Percentiles rank a stretch among this genome's conserved stretches.
Evolutionary conservation across 495 filamentous ascomycete species (phyloP).

Genomic region (Penicillium nucicola): DNA sequence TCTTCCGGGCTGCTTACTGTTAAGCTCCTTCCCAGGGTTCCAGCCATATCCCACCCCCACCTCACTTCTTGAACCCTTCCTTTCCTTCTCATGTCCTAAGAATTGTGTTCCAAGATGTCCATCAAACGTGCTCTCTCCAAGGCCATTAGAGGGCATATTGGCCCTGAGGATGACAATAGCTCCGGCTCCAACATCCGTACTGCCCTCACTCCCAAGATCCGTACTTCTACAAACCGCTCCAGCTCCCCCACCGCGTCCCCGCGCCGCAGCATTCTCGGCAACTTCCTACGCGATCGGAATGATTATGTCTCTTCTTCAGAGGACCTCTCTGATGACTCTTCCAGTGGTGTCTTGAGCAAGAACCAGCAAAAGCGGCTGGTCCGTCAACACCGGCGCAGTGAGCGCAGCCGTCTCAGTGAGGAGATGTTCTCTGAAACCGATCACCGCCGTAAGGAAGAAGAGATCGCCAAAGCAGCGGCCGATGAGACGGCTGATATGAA

Average conservation of each 20-base stretch:
- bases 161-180: conserved; percentile 21
- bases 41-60: background rate
- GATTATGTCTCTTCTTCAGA: conserved; percentile 44
- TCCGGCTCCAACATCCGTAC: conserved; percentile 17
- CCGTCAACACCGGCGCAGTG: conserved; percentile 41
- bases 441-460: conserved; percentile 39
- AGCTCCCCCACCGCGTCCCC: conserved; percentile 24
- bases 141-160: conserved; percentile 25
- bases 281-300: conserved; percentile 35
- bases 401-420: conserved; percentile 48
- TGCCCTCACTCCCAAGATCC: conserved; percentile 11
- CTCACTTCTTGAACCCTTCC: background rate
- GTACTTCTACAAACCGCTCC: conserved; percentile 14
- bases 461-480: conserved; percentile 33
- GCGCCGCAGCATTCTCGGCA: conserved; percentile 40
- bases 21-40: background rate
- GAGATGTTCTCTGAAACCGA: conserved; percentile 50
- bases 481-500: conserved; percentile 52
- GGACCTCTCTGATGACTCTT: conserved; percentile 48
- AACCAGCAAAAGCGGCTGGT: conserved; percentile 51
- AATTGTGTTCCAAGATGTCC: conserved; percentile 35
- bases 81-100: conserved; percentile 5
- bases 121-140: conserved; percentile 46
- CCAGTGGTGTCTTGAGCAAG: conserved; percentile 41
- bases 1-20: background rate